These are phyloP conservation scores for Leccinellum luteum DNA, from an alignment of 768 basidiomycete species.

Conservation along the genomic window DNA sequence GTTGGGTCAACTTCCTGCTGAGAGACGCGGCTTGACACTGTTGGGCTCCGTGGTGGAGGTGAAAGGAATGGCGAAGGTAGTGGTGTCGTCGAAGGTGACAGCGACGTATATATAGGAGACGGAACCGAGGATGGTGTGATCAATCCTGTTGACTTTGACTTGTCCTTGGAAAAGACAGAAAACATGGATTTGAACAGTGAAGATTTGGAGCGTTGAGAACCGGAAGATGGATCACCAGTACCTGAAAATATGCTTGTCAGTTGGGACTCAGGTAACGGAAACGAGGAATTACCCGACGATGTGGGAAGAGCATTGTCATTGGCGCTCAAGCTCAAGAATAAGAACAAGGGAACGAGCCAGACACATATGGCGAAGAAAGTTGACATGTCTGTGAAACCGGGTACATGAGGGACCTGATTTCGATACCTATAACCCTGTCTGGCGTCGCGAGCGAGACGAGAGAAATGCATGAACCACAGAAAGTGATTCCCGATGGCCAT, in stretches of 20 bases:
- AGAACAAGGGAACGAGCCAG: conserved; percentile 88
- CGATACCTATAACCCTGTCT: conserved; percentile 50
- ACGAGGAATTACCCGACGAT: conserved; percentile 43
- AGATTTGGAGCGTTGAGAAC: conserved; percentile 42
- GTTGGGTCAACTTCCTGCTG: conserved; percentile 35
- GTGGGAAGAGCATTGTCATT: conserved; percentile 94
- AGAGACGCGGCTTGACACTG: conserved; percentile 9
- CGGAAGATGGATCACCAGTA: conserved; percentile 21
- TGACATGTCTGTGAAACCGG: conserved; percentile 70
- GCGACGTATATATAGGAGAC: conserved; percentile 15
- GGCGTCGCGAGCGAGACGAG: conserved; percentile 63
- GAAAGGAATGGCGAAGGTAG: conserved; percentile 21
- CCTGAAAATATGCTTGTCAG: conserved; percentile 7
- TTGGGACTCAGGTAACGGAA: not conserved
- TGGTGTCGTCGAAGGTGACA: conserved; percentile 30
- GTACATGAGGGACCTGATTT: conserved; percentile 29
- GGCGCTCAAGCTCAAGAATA: conserved; percentile 94
- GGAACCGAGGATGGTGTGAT: conserved; percentile 49
- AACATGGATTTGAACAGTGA: conserved; percentile 71
- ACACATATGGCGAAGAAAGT: conserved; percentile 84
- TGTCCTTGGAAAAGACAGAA: conserved; percentile 40
- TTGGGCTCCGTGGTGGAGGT: conserved; percentile 28
- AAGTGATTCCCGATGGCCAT: conserved; percentile 91
- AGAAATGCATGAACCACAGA: conserved; percentile 95
- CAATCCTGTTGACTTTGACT: conserved; percentile 59